Conservation (phyloP, 1,284 basidiomycete genomes). For the Cutaneotrichosporon arboriforme region DNA sequence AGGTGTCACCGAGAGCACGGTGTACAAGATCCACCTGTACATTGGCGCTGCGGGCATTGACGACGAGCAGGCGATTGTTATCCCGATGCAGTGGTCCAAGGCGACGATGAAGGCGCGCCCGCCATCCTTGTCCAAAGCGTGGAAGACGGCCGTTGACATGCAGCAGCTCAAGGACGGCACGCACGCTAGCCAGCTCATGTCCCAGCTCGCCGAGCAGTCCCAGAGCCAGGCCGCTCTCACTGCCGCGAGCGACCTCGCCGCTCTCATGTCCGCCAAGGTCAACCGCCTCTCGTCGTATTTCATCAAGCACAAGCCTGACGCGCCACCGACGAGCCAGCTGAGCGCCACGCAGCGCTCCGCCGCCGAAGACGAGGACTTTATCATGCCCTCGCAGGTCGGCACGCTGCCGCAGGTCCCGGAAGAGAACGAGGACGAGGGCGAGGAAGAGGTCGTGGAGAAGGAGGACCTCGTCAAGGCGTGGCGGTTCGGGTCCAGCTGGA, state of each 20-base stretch:
- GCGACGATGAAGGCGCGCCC: slow-evolving; percentile 69
- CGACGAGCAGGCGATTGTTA: slow-evolving; percentile 64
- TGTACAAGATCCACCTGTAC: slow-evolving; percentile 60
- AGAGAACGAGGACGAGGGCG: slow-evolving; percentile 25
- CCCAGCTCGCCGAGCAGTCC: slow-evolving; percentile 17
- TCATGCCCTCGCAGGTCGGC: slow-evolving; percentile 4
- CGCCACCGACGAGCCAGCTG: neutral
- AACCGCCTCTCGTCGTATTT: slow-evolving; percentile 41
- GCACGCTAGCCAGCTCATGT: slow-evolving; percentile 7
- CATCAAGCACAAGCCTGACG: slow-evolving; percentile 21
- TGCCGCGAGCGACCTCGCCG: slow-evolving; percentile 29
- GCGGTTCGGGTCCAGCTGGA: slow-evolving; percentile 86
- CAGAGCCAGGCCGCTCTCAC: slow-evolving; percentile 8
- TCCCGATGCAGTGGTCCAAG: slow-evolving; percentile 74
- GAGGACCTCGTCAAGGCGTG: slow-evolving; percentile 60
- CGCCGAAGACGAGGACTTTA: slow-evolving; percentile 2
- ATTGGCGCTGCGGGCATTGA: slow-evolving; percentile 66
- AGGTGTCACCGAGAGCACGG: slow-evolving; percentile 62
- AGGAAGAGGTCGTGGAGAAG: slow-evolving; percentile 37
- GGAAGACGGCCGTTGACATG: slow-evolving; percentile 46
- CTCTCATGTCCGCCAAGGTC: slow-evolving; percentile 44
- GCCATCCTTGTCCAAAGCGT: slow-evolving; percentile 76
- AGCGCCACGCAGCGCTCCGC: slow-evolving; percentile 10
- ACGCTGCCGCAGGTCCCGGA: slow-evolving; percentile 5
- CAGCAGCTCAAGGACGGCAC: slow-evolving; percentile 21